These are phyloP conservation scores for Drechmeria coniospora DNA, from an alignment of 2,329 filamentous ascomycete genomes.

Conservation along the genomic window DNA sequence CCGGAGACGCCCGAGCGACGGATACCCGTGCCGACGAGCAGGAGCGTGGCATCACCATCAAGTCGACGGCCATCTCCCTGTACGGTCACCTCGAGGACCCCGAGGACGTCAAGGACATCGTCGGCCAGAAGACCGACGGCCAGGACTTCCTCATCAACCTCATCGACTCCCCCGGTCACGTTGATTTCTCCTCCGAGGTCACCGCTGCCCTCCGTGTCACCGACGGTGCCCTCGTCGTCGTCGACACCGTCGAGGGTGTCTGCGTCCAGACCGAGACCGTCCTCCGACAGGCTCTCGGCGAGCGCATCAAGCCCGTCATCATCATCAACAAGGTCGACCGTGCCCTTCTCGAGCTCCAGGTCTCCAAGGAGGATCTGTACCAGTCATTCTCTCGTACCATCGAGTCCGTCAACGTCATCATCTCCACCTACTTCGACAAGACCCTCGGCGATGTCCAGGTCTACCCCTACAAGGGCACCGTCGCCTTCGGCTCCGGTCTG, in stretches of 20 bases:
- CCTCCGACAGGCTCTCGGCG: constrained; percentile 93
- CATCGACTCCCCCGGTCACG: constrained; percentile 99
- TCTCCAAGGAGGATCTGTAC: constrained; percentile 98
- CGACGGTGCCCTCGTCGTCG: constrained; percentile 97
- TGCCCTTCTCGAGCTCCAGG: constrained; percentile 96
- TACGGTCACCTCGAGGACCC: constrained; percentile 69
- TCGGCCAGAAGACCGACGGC: constrained; percentile 72
- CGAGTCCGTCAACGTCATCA: constrained; percentile 99
- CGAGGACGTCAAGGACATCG: constrained; percentile 91
- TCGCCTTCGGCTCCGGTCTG: constrained; percentile 98
- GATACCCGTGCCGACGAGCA: constrained; percentile 97
- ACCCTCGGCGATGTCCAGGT: constrained; percentile 94
- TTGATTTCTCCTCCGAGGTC: constrained; percentile 99
- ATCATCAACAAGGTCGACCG: constrained; percentile 99
- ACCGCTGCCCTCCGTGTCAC: constrained; percentile 99
- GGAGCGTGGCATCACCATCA: constrained; percentile 99
- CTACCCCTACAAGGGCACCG: constrained; percentile 92
- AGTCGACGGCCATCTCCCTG: constrained; percentile 98
- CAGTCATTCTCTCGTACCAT: constrained; percentile 99
- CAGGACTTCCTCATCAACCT: constrained; percentile 99
- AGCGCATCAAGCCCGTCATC: constrained; percentile 99
- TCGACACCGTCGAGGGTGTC: constrained; percentile 99
- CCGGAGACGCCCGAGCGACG: constrained; percentile 88
- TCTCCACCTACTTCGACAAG: constrained; percentile 98
- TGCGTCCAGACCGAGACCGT: constrained; percentile 99